Conservation (phyloP, 2,329 filamentous ascomycete species). For the Sarocladiaceae sp. region DNA sequence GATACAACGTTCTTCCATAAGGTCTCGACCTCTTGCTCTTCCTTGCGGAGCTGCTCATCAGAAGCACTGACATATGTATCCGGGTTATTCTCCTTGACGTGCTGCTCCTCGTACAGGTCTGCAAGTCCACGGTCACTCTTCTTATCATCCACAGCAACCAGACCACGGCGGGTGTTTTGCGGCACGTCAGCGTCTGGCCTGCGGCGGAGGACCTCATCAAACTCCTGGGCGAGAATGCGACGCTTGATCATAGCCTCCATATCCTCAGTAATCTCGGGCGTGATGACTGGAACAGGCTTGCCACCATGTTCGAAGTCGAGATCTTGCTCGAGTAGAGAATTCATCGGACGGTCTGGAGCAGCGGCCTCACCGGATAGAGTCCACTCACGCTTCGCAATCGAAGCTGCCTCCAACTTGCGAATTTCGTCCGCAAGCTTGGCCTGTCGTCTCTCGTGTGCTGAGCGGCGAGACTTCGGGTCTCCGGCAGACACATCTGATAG, state of each 20-base stretch:
- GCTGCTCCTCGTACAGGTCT: slow-evolving; percentile 91
- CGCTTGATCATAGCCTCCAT: slow-evolving; percentile 95
- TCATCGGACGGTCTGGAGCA: slow-evolving; percentile 76
- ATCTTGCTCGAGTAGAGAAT: slow-evolving; percentile 91
- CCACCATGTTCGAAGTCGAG: slow-evolving; percentile 93
- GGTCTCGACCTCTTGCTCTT: slow-evolving; percentile 76
- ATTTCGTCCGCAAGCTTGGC: slow-evolving; percentile 88
- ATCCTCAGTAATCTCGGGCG: slow-evolving; percentile 81
- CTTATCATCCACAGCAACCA: slow-evolving; percentile 78
- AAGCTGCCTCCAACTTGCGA: slow-evolving; percentile 81
- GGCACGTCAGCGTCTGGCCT: slow-evolving; percentile 70
- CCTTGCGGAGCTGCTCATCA: slow-evolving; percentile 76
- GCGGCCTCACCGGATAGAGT: slow-evolving; percentile 82
- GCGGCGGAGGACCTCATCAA: slow-evolving; percentile 84
- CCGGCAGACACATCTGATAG: slow-evolving; percentile 63
- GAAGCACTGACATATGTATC: slow-evolving; percentile 74
- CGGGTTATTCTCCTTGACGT: slow-evolving; percentile 73
- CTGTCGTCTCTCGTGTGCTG: slow-evolving; percentile 81
- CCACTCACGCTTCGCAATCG: slow-evolving; percentile 89
- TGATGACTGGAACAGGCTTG: slow-evolving; percentile 92
- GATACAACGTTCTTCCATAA: slow-evolving; percentile 79
- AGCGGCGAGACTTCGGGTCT: slow-evolving; percentile 69
- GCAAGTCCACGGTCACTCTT: slow-evolving; percentile 86
- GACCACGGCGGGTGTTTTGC: slow-evolving; percentile 60
- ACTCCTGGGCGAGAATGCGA: slow-evolving; percentile 83